Base-by-base conservation (phyloP, 345 rosid species). In the Populus tremula region DNA sequence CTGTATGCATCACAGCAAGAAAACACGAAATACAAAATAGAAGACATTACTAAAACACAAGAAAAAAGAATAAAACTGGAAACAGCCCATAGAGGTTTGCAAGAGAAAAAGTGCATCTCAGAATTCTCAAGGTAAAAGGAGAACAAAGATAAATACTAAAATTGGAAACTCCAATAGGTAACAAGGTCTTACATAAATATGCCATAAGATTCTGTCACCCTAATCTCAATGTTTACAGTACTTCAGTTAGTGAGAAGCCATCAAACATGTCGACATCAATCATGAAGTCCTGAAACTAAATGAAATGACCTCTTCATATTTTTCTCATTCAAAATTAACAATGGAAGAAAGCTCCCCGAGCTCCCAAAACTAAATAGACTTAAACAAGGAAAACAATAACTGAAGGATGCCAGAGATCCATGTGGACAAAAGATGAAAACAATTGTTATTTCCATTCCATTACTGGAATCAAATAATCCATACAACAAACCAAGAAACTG, bases 1-100 rank as follows among this genome's bases (percentile, higher is more conserved):
- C 94, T 91, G 82, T 64, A 84, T 80, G 39, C 77, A 80, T 74
- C 80, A 71, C 17, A 29, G 62, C n/a, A 72, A 54, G 25, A 64
- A 29, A 33, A 14, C 50, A 47, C 50, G 14, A 47, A 3, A 12
- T 14, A 47, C 36, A 47, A 45, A 47, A 47, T 47, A 47, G 50
- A 47, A 14, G 50, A 14, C 50, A 13, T 47, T 21, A 39, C 35
- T 43, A 69, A 71, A 63, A 47, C 14, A 16, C 72, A 8, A 41
- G 68, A 39, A 71, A 82, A 50, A 53, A 33, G 16, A 18, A 13
- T 21, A 20, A 12, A 33, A 36, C n/a, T 6, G 72, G 47, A 69
- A 61, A 64, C 35, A 66, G 20, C 47, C 31, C 59, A 66, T 36
- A 35, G 20, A 67, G 23, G 21, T 35, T 63, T 35, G 8, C 67